Conservation (phyloP, 2,329 filamentous ascomycete species). For the Clarireedia homoeocarpa region DNA sequence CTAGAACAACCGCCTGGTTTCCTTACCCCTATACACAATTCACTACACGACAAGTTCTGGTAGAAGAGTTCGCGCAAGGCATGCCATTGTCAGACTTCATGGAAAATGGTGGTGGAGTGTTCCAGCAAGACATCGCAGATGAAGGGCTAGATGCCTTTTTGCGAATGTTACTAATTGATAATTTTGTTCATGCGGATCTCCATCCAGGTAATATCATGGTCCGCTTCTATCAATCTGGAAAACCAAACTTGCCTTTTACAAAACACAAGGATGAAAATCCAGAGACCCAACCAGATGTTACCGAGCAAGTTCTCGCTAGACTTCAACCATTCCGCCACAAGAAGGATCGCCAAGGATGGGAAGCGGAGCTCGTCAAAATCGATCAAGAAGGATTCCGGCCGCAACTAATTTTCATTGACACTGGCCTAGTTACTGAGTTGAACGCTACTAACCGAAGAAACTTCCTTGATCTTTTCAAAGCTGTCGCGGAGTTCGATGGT, state of each 20-base stretch:
- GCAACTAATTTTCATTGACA: conserved; percentile 95
- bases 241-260: conserved; percentile 54
- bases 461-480: conserved; percentile 92
- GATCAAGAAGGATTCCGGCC: conserved; percentile 85
- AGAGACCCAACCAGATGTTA: conserved; percentile 61
- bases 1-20: conserved; percentile 90
- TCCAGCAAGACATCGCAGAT: conserved; percentile 88
- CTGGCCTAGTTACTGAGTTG: conserved; percentile 87
- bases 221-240: conserved; percentile 82
- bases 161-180: conserved; percentile 93
- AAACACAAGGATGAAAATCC: conserved; percentile 29
- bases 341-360: conserved; percentile 63
- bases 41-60: conserved; percentile 82
- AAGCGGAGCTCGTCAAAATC: conserved; percentile 63
- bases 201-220: conserved; percentile 99
- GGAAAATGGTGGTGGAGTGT: conserved; percentile 83
- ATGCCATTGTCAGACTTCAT: conserved; percentile 88
- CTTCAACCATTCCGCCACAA: conserved; percentile 62
- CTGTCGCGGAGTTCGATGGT: conserved; percentile 92
- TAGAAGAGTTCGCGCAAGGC: conserved; percentile 93
- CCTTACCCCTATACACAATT: conserved; percentile 90
- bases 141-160: conserved; percentile 94
- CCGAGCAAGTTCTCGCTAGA: conserved; percentile 75
- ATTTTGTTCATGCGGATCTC: conserved; percentile 93
- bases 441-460: conserved; percentile 80